Conservation (phyloP, 2,329 filamentous ascomycete genomes). For the Sordariomycetes sp. region DNA sequence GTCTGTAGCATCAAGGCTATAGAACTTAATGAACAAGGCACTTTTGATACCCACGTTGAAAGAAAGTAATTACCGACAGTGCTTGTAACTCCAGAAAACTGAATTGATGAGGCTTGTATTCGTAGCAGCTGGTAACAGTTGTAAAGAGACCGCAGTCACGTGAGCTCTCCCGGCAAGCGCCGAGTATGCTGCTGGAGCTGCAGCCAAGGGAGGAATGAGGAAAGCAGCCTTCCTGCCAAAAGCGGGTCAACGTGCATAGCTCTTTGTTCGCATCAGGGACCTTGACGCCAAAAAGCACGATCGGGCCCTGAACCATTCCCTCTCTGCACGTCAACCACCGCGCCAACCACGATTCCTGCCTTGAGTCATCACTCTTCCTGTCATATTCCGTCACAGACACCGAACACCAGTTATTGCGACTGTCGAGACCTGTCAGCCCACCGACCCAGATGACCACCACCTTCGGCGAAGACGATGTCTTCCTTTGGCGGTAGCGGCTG, state of each 20-base stretch:
- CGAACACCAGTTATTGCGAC: not conserved
- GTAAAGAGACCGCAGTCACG: not conserved
- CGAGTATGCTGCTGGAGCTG: too few relatives aligned
- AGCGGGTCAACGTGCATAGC: not conserved
- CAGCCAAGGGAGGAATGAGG: not conserved
- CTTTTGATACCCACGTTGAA: not conserved
- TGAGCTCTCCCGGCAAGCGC: too few relatives aligned
- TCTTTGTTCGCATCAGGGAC: not conserved
- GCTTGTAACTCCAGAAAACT: too few relatives aligned
- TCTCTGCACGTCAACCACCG: not conserved
- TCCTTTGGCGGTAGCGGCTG: constrained; percentile 7
- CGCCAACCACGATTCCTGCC: not conserved
- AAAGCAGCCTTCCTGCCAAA: not conserved
- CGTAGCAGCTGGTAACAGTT: not conserved
- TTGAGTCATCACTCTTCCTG: not conserved
- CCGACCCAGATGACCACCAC: constrained; percentile 3
- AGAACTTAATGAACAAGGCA: not conserved
- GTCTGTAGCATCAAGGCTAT: not conserved
- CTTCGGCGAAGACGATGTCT: constrained; percentile 2
- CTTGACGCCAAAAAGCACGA: not conserved
- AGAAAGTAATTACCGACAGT: too few relatives aligned
- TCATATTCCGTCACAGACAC: not conserved
- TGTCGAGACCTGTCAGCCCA: not conserved
- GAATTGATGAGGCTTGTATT: too few relatives aligned
- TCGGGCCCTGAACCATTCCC: not conserved